Percentiles rank a stretch among this genome's conserved stretches.
Conservation (phyloP, 441 rosid species). For the Arabidopsis lyrata region DNA sequence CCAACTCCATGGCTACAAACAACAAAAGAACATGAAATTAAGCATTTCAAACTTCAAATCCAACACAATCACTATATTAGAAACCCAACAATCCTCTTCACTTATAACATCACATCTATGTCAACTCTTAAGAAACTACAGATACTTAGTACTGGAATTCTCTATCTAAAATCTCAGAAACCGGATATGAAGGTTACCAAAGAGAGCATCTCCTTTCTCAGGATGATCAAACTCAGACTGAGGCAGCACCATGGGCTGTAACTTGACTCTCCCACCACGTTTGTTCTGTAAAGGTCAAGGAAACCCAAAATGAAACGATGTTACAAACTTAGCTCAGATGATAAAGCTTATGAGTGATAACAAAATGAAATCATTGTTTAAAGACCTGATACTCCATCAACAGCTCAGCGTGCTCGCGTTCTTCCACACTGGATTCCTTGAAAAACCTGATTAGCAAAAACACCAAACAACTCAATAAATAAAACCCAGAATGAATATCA, state of each 20-base stretch:
- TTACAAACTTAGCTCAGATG: no score
- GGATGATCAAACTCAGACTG: constrained; percentile 67
- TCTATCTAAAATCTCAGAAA: neutral
- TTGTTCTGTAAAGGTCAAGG: constrained; percentile 54
- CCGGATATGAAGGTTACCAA: constrained; percentile 54
- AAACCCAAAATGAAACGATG: neutral
- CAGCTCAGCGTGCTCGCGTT: constrained; percentile 63
- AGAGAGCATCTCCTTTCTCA: constrained; percentile 80
- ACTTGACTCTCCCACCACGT: constrained; percentile 74
- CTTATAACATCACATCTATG: neutral
- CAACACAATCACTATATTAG: neutral
- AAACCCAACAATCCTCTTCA: constrained; percentile 16
- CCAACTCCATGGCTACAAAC: constrained; percentile 83
- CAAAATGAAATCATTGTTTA: neutral
- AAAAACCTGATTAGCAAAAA: constrained; percentile 49
- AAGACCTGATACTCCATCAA: constrained; percentile 61
- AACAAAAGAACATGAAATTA: constrained; percentile 12
- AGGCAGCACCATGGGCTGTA: constrained; percentile 69
- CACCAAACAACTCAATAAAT: neutral
- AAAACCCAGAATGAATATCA: neutral
- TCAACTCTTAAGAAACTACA: neutral
- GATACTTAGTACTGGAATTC: neutral
- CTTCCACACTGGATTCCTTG: constrained; percentile 64
- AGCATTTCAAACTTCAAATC: constrained; percentile 6
- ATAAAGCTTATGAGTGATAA: constrained; percentile 2